Conservation (phyloP, 1,284 basidiomycete genomes). For the Cutaneotrichosporon spelunceum region DNA sequence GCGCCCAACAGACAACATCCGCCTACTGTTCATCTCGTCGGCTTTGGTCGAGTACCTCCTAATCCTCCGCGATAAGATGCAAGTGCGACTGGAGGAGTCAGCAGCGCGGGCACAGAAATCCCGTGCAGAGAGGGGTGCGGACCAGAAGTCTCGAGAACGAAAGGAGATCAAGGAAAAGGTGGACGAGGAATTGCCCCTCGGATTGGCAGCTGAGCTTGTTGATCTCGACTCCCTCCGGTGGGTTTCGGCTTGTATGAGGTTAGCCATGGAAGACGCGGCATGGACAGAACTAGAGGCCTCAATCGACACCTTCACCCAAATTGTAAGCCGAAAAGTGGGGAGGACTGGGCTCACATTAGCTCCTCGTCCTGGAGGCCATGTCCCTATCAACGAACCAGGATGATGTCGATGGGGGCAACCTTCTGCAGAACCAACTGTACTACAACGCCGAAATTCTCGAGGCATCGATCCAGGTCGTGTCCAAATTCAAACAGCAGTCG, state of each 20-base stretch:
- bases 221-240: conserved; percentile 81
- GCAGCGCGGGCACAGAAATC: conserved; percentile 12
- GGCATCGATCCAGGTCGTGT: conserved; percentile 70
- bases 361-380: conserved; percentile 75
- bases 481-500: conserved; percentile 64
- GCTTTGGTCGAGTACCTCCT: conserved; percentile 91
- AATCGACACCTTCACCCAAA: conserved; percentile 83
- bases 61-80: conserved; percentile 43
- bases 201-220: conserved; percentile 74
- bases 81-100: background rate
- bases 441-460: conserved; percentile 92
- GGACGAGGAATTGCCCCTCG: conserved; percentile 58
- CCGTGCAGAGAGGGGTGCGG: background rate
- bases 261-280: conserved; percentile 77
- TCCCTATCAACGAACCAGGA: conserved; percentile 56
- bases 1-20: conserved; percentile 81
- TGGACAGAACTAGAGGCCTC: conserved; percentile 95
- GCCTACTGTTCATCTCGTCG: conserved; percentile 74
- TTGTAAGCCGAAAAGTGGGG: conserved; percentile 51
- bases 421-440: conserved; percentile 80
- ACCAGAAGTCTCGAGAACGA: conserved; percentile 12
- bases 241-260: conserved; percentile 81
- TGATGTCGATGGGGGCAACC: conserved; percentile 68
- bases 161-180: conserved; percentile 39
- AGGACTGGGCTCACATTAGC: conserved; percentile 41